Evolutionary conservation across 805 yeast species (phyloP).

Genomic region (Candida wancherniae): DNA sequence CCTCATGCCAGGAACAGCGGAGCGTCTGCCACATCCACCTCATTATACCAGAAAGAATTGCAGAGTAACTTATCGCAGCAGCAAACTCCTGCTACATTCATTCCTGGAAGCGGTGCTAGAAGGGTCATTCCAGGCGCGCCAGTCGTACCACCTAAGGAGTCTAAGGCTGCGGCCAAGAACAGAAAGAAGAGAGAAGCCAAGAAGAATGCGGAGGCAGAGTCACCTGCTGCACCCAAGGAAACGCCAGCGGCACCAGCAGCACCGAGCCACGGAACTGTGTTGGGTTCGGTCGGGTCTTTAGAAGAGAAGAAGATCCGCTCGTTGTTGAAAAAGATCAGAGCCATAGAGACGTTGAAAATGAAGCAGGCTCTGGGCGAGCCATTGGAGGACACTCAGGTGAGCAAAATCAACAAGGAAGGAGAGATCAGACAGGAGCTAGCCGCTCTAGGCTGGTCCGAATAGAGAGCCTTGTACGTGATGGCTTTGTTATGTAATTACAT

Average conservation of each 20-base stretch:
- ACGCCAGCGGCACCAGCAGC: slow-evolving; percentile 9
- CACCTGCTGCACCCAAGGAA: slow-evolving; percentile 15
- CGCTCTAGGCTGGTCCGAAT: slow-evolving; percentile 62
- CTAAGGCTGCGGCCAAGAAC: slow-evolving; percentile 67
- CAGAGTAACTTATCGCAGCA: slow-evolving; percentile 16
- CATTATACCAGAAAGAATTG: slow-evolving; percentile 57
- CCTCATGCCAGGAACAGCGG: slow-evolving; percentile 77
- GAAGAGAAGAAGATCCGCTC: slow-evolving; percentile 93
- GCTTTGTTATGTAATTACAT: neutral
- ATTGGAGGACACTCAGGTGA: slow-evolving; percentile 87
- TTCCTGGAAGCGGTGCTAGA: slow-evolving; percentile 19
- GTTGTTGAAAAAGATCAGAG: slow-evolving; percentile 84
- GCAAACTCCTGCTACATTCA: slow-evolving; percentile 17
- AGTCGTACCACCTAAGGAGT: slow-evolving; percentile 38
- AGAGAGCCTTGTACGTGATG: slow-evolving; percentile 4
- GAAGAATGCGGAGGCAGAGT: slow-evolving; percentile 20
- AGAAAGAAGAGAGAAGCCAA: slow-evolving; percentile 70
- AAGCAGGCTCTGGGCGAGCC: slow-evolving; percentile 80
- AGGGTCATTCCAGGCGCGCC: slow-evolving; percentile 56
- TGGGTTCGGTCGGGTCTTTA: slow-evolving; percentile 61
- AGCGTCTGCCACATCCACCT: slow-evolving; percentile 35
- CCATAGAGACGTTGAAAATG: slow-evolving; percentile 86
- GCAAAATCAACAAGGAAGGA: slow-evolving; percentile 83
- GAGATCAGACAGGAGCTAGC: slow-evolving; percentile 72
- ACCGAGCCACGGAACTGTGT: slow-evolving; percentile 35